Evolutionary conservation across 23 red algal species (phyloP).

Genomic region (Gracilaria domingensis): DNA sequence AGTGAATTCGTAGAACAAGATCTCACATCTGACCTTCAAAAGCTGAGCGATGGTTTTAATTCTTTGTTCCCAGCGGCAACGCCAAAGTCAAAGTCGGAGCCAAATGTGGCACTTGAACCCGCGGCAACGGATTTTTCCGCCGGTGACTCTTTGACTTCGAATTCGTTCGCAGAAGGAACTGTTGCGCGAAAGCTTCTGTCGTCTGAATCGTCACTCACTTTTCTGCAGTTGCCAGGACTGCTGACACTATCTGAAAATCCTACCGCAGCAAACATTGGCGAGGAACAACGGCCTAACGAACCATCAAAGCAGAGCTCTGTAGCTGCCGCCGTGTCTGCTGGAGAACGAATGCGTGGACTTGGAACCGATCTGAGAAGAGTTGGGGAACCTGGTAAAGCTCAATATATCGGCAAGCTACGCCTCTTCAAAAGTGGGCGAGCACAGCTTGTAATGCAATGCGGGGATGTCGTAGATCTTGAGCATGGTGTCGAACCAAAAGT

Average conservation of each 20-base stretch:
- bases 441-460: conserved; percentile 47
- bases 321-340: conserved; percentile 45
- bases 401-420: conserved; percentile 53
- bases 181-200: conserved; percentile 54
- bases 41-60: neutral
- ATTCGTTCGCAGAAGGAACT: conserved; percentile 47
- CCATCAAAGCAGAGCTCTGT: conserved; percentile 42
- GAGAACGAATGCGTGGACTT: conserved; percentile 52
- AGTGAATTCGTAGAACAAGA: conserved; percentile 1
- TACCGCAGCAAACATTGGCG: conserved; percentile 1
- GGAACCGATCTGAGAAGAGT: conserved; percentile 59
- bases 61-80: neutral
- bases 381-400: conserved; percentile 40
- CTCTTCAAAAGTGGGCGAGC: conserved; percentile 71
- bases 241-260: conserved; percentile 49
- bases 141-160: neutral
- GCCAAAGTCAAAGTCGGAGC: conserved; percentile 25
- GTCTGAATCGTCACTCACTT: conserved; percentile 27
- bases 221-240: conserved; percentile 65
- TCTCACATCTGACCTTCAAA: neutral
- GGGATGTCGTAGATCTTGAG: conserved; percentile 42
- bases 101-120: conserved; percentile 22
- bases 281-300: conserved; percentile 33
- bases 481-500: conserved; percentile 56
- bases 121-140: neutral